These are phyloP conservation scores for Lasiosphaeriaceae sp. DNA, from an alignment of 495 filamentous ascomycete species.

Conservation along the genomic window DNA sequence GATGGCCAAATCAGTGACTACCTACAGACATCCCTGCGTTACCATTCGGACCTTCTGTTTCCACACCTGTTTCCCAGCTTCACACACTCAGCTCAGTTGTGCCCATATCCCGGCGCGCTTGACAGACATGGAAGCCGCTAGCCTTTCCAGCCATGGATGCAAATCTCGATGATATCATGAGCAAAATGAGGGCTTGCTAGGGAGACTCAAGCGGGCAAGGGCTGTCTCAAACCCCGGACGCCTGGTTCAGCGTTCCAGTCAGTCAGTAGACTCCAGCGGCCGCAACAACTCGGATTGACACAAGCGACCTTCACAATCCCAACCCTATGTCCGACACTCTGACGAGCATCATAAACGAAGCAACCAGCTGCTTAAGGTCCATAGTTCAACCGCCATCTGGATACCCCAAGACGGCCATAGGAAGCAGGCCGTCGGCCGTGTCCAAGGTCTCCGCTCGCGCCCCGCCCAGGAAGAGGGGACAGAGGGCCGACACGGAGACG, in stretches of 20 bases:
- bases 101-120: too few relatives aligned
- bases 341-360: conserved; percentile 5
- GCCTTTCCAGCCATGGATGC: background rate
- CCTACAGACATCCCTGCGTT: too few relatives aligned
- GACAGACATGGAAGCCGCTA: background rate
- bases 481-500: too few relatives aligned
- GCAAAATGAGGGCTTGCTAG: background rate
- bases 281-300: background rate
- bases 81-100: too few relatives aligned
- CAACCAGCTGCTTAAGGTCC: background rate
- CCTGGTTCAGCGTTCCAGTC: background rate
- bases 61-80: too few relatives aligned
- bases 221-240: background rate
- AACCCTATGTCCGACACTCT: conserved; percentile 1
- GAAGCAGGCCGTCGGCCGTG: background rate
- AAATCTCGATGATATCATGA: background rate
- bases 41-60: too few relatives aligned
- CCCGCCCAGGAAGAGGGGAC: too few relatives aligned
- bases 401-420: background rate
- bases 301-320: background rate
- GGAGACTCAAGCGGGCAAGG: background rate
- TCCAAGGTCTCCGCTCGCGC: too few relatives aligned
- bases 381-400: background rate
- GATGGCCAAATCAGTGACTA: too few relatives aligned
- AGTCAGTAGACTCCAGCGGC: background rate